phyloP scores from a whole-genome alignment of 768 basidiomycete genomes.

The Favolaschia claudopus region DNA sequence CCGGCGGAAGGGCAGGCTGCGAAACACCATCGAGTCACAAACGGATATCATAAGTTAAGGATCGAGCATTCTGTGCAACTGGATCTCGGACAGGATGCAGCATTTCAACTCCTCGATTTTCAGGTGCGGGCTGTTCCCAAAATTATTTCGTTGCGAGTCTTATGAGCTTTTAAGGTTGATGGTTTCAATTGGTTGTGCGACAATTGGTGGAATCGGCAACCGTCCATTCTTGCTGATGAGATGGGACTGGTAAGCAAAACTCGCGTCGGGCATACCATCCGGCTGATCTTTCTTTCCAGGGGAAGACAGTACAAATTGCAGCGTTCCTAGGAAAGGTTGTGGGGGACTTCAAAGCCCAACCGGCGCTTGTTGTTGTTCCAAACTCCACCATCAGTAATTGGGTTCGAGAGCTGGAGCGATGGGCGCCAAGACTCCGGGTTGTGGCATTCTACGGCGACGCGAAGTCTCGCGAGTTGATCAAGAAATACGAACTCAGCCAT shows the following conservation, averaged over 20 bases:
- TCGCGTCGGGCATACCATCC: slow-evolving; percentile 11
- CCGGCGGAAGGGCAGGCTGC: slow-evolving; percentile 54
- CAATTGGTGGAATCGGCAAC: slow-evolving; percentile 88
- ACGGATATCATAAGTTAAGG: slow-evolving; percentile 57
- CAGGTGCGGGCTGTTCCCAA: slow-evolving; percentile 70
- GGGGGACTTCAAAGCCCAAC: slow-evolving; percentile 65
- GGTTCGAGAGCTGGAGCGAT: slow-evolving; percentile 92
- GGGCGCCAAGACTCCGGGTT: slow-evolving; percentile 75
- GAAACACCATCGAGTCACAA: slow-evolving; percentile 58
- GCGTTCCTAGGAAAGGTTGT: slow-evolving; percentile 79
- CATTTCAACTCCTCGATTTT: slow-evolving; percentile 84
- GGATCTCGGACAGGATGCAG: slow-evolving; percentile 68
- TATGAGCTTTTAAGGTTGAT: slow-evolving; percentile 59
- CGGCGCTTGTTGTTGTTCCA: slow-evolving; percentile 91
- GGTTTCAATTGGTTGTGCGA: slow-evolving; percentile 87
- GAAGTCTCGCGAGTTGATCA: slow-evolving; percentile 81
- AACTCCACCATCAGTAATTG: slow-evolving; percentile 97
- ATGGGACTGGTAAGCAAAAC: slow-evolving; percentile 93
- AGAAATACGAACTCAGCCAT: slow-evolving; percentile 83
- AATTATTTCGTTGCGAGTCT: neutral
- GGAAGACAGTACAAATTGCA: slow-evolving; percentile 92
- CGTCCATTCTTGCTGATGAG: slow-evolving; percentile 94
- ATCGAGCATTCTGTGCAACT: slow-evolving; percentile 64
- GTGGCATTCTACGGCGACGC: slow-evolving; percentile 89
- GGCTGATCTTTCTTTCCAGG: slow-evolving; percentile 48